These are phyloP conservation scores for Letharia lupina DNA, from an alignment of 495 filamentous ascomycete species.

Conservation along the genomic window DNA sequence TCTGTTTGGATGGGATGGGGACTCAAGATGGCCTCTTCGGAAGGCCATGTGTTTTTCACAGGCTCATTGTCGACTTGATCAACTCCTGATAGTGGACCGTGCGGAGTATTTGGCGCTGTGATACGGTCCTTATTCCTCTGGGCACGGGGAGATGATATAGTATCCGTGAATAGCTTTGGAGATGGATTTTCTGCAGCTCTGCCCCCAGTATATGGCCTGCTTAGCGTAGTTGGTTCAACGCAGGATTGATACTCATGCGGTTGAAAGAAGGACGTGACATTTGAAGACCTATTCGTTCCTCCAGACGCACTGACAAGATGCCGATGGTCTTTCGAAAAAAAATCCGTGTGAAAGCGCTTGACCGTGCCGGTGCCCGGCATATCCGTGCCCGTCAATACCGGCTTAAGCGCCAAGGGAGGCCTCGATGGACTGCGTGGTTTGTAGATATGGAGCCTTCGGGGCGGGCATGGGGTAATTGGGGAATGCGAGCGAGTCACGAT, in stretches of 20 bases:
- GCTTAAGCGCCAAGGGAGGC: neutral
- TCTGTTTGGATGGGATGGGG: constrained; percentile 10
- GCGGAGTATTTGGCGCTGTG: neutral
- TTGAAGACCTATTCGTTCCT: neutral
- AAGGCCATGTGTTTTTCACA: neutral
- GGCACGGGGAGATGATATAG: neutral
- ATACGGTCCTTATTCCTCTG: neutral
- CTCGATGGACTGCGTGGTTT: neutral
- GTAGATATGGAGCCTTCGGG: neutral
- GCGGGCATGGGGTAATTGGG: neutral
- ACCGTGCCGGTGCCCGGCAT: neutral
- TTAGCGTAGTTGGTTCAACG: neutral
- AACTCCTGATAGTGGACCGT: neutral
- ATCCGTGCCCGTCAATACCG: neutral
- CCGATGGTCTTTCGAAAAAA: neutral
- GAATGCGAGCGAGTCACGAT: neutral
- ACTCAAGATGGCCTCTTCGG: constrained; percentile 7
- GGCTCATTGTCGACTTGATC: neutral
- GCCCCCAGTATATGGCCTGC: neutral
- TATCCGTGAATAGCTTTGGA: neutral
- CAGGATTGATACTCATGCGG: neutral
- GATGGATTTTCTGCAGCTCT: neutral
- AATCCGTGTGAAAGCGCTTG: neutral
- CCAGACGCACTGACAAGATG: neutral
- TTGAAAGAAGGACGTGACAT: neutral